Evolutionary conservation across 148 eudicot genomes (phyloP).

Genomic region (Persicaria maculosa): DNA sequence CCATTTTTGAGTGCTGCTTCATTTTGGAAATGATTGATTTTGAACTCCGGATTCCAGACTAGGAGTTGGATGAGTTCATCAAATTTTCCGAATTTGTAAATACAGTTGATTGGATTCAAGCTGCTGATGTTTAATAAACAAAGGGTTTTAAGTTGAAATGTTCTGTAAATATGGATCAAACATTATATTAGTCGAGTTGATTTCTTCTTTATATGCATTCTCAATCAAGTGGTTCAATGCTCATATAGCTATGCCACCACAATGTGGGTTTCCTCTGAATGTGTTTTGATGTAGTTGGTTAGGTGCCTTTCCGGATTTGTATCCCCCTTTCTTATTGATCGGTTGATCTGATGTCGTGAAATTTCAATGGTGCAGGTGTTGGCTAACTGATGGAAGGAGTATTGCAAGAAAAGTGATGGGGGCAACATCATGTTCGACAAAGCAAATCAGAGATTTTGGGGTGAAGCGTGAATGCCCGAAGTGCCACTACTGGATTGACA

Average conservation of each 20-base stretch:
- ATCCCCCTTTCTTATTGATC: neutral
- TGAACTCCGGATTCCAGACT: neutral
- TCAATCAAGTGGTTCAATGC: neutral
- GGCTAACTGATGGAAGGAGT: conserved; percentile 68
- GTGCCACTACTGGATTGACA: conserved; percentile 59
- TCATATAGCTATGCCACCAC: neutral
- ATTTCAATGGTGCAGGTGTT: conserved; percentile 40
- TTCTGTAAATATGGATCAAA: neutral
- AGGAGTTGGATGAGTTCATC: neutral
- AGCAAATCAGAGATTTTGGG: conserved; percentile 65
- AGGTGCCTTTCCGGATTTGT: neutral
- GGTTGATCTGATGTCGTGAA: neutral
- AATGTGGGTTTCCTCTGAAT: neutral
- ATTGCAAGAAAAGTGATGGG: conserved; percentile 66
- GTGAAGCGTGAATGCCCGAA: conserved; percentile 76
- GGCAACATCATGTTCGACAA: conserved; percentile 35
- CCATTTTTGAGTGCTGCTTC: neutral
- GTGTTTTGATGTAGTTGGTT: neutral
- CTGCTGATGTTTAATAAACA: neutral
- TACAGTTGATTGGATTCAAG: neutral
- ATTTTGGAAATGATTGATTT: neutral
- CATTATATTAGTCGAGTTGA: neutral
- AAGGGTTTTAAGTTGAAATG: neutral
- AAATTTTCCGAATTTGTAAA: neutral
- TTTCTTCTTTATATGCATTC: neutral